Base-by-base conservation (phyloP, 2,329 filamentous ascomycete genomes). In the Trichoderma sp. region DNA sequence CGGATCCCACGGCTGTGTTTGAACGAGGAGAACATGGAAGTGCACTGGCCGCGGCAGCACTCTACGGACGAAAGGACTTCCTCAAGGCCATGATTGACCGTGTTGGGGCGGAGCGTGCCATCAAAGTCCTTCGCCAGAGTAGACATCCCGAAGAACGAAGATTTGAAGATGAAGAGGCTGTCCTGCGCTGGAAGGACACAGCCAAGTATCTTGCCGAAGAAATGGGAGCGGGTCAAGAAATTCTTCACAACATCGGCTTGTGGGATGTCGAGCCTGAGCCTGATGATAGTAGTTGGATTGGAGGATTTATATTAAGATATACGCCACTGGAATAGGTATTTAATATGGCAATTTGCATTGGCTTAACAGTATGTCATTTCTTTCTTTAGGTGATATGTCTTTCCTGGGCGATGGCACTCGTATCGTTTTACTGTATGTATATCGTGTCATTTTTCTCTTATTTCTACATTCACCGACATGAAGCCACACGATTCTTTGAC, bases 1-100 rank as follows among this genome's bases (percentile, higher is more conserved):
- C 65, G 7, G 48, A 67, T 56, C n/a, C 29, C 3, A 3, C 34
- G 5, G 29, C 12, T 4, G 27, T 67, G 15, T 10, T 15, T n/a
- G 27, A 35, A 2, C 13, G 19, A n/a, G 45, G 65, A 2, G 3
- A 17, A 0, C 8, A 35, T 10, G 48, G 57, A 32, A 67, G 58
- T 53, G 58, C 58, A 15, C 19, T 64, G 9, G 48, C 57, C 17
- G 65, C 65, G 13, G 65, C 48, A 37, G 64, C 64, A 1, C 60
- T 56, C 8, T 67, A 13, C 13, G 64, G 42, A 5, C 13, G 1
- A 5, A 12, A 37, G 3, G 22, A 59, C 5, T 1, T 15, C 5
- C 45, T 67, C 10, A 39, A 6, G 22, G 12, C 4, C 6, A 39
- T 60, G 34, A 60, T 67, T 12, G 22, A 22, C 8, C 22, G 2